Base-by-base conservation (phyloP, 768 basidiomycete genomes). In the Kwoniella heveanensis region DNA sequence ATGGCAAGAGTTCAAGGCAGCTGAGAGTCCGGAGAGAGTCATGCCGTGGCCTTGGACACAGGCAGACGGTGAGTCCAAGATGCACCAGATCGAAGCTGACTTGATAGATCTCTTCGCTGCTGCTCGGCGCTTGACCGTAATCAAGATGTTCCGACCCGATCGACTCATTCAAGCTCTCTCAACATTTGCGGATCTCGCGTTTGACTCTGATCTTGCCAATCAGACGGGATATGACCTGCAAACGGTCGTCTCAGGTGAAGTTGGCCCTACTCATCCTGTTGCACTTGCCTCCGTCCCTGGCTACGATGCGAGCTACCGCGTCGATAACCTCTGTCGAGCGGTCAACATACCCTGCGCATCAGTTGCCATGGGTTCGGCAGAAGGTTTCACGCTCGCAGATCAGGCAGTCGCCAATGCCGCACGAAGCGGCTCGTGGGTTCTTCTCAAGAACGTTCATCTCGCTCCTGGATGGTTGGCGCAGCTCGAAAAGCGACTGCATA, bases 321-420 rank as follows among this genome's bases (percentile, higher is more conserved):
- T 79, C 13, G 78, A 79, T 39, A 72, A 74, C 25, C 65, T 79
- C 6, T 67, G 69, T 21, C 54, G 64, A 57, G 87, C 87, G 55
- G 87, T 87, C 12, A 87, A 88, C 17, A 84, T 86, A 27, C 86
- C 89, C 25, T 93, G 92, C 60, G 84, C 88, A 1, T 91, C 92
- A 1, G 91, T 99, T 24, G 96, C 96, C 15, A 96, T 99, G 93
- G 96, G 96, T 24, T 96, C 95, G 1, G 90, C 93, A 67, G 96
- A 99, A 83, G 95, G 95, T n/a, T 95, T 92, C 79, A 86, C 87
- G 2, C 84, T 94, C 1, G 96, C 96, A 12, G 95, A 99, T 73
- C 94, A 96, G 81, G 94, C 95, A 1, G 96, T 99, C 66, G 89
- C 90, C 29, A 83, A 88, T 24, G 96, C 94, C 44, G 90, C 93